Evolutionary conservation across 1,284 basidiomycete genomes (phyloP).

Genomic region (Malassezia equina): DNA sequence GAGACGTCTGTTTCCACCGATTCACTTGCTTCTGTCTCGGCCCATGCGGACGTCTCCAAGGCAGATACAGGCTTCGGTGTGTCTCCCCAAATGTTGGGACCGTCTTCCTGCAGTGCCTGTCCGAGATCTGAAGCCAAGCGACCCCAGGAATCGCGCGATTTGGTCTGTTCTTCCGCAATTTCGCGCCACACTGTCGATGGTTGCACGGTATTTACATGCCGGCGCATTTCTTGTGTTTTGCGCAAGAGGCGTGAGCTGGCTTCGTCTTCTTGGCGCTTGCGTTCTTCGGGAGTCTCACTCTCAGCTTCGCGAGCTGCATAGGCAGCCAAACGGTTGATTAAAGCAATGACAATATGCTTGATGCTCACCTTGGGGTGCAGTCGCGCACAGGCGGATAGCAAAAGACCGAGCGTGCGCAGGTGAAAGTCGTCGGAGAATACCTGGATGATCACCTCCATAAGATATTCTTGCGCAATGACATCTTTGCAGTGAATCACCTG

Average conservation of each 20-base stretch:
- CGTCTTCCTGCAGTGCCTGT: slow-evolving; percentile 3
- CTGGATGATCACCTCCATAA: slow-evolving; percentile 48
- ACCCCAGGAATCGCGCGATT: slow-evolving; percentile 3
- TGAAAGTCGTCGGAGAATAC: slow-evolving; percentile 49
- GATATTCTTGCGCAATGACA: slow-evolving; percentile 47
- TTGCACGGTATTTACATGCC: slow-evolving; percentile 24
- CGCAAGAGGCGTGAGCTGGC: slow-evolving; percentile 16
- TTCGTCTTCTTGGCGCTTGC: slow-evolving; percentile 42
- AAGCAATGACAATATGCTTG: slow-evolving; percentile 46
- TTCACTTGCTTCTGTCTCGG: background rate
- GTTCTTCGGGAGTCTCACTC: slow-evolving; percentile 43
- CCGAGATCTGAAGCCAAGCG: slow-evolving; percentile 8
- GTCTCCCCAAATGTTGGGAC: slow-evolving; percentile 9
- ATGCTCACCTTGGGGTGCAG: slow-evolving; percentile 48
- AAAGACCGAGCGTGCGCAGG: slow-evolving; percentile 38
- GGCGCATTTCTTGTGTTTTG: slow-evolving; percentile 35
- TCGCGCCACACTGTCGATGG: slow-evolving; percentile 37
- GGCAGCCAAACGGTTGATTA: slow-evolving; percentile 45
- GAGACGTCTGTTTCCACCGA: background rate
- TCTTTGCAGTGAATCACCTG: slow-evolving; percentile 48
- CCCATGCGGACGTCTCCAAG: background rate
- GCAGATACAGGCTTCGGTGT: background rate
- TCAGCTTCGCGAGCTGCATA: slow-evolving; percentile 45
- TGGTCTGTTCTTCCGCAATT: slow-evolving; percentile 22
- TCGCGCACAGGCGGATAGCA: slow-evolving; percentile 45